Evolutionary conservation across 352 stramenopile species (phyloP).

Genomic region (Globisporangium solare): DNA sequence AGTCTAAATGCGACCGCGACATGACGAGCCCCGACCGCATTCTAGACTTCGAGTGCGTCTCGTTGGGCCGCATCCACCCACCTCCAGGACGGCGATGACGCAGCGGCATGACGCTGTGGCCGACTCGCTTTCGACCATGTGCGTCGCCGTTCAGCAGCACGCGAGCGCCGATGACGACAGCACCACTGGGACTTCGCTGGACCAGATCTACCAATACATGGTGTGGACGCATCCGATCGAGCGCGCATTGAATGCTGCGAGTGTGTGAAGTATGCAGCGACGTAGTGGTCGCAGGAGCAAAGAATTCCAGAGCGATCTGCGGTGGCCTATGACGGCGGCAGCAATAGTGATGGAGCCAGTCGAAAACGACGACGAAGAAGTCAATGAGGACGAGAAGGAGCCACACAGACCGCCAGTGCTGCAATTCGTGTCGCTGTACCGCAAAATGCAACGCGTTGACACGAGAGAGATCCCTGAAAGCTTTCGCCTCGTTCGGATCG

Average conservation of each 20-base stretch:
- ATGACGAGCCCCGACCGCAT: too few relatives aligned
- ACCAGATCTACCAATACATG: not conserved
- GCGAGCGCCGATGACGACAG: not conserved
- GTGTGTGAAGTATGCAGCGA: slow-evolving; percentile 12
- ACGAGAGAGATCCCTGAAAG: not conserved
- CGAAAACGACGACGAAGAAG: not conserved
- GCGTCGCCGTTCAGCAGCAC: slow-evolving; percentile 1
- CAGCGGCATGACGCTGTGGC: not conserved
- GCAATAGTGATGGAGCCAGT: too few relatives aligned
- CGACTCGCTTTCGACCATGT: slow-evolving; percentile 10
- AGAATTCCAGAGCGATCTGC: slow-evolving; percentile 1
- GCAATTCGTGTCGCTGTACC: not conserved
- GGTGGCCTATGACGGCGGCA: not conserved
- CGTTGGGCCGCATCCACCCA: not conserved
- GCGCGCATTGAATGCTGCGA: slow-evolving; percentile 3
- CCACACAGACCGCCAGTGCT: not conserved
- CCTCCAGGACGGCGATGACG: not conserved
- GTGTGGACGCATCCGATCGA: slow-evolving; percentile 9
- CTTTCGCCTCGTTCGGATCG: slow-evolving; percentile 4
- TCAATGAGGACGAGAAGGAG: not conserved
- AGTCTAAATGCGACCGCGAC: too few relatives aligned
- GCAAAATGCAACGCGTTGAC: not conserved
- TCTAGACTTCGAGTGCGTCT: too few relatives aligned
- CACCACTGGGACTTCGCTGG: not conserved
- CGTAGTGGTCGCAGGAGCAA: not conserved